Evolutionary conservation across 2,329 filamentous ascomycete genomes (phyloP).

Genomic region (Scedosporium apiospermum): DNA sequence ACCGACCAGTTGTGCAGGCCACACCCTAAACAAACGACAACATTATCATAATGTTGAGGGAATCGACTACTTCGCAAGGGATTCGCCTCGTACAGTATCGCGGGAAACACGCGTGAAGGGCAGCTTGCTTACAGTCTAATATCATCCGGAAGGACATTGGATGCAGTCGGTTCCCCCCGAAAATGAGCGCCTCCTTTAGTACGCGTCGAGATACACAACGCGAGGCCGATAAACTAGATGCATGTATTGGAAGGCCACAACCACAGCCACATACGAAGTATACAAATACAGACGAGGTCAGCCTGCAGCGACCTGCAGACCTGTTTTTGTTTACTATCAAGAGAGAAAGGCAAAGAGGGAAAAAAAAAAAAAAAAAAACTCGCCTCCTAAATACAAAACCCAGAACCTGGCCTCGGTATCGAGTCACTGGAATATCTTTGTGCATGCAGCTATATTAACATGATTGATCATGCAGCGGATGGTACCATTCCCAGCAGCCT

Average conservation of each 20-base stretch:
- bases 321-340: neutral
- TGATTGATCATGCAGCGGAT: neutral
- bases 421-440: neutral
- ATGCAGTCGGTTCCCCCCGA: no score
- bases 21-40: no score
- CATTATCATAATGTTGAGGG: no score
- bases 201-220: neutral
- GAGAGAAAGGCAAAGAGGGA: no score
- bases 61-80: no score
- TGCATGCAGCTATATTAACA: neutral
- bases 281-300: neutral
- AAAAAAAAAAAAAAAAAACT: no score
- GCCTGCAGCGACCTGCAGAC: neutral
- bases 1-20: no score
- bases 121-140: no score
- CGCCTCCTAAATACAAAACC: no score
- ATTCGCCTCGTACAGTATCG: no score
- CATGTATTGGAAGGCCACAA: neutral
- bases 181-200: neutral
- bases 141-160: neutral
- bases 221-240: neutral
- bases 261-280: neutral
- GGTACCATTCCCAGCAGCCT: neutral
- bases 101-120: no score
- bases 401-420: no score